Evolutionary conservation across 192 early-diverging fungal species (phyloP).

Genomic region (Neocallimastix lanati): DNA sequence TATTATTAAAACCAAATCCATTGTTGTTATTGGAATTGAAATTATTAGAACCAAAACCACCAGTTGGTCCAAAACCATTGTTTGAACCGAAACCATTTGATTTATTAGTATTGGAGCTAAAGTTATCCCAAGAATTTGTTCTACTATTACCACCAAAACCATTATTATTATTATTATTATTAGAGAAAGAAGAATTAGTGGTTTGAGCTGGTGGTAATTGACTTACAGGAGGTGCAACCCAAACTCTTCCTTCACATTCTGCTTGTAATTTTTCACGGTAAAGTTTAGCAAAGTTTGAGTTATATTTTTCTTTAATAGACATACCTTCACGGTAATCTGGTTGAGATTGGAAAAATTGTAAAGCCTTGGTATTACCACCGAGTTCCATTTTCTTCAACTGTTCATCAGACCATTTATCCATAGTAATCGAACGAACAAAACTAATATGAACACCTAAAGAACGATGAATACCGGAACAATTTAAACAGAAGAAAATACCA

Average conservation of each 20-base stretch:
- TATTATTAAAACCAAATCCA: slow-evolving; percentile 4
- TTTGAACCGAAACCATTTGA: too few relatives aligned
- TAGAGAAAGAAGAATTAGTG: neutral
- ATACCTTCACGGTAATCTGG: slow-evolving; percentile 54
- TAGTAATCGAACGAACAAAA: slow-evolving; percentile 91
- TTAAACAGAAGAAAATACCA: slow-evolving; percentile 88
- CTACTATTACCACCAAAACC: too few relatives aligned
- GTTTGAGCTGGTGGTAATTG: neutral
- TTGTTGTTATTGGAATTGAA: slow-evolving; percentile 8
- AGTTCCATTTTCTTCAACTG: slow-evolving; percentile 85
- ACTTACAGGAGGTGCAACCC: too few relatives aligned
- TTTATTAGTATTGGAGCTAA: too few relatives aligned
- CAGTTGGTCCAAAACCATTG: too few relatives aligned
- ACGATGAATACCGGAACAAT: slow-evolving; percentile 82
- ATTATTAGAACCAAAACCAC: neutral
- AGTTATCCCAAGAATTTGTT: too few relatives aligned
- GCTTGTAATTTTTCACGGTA: too few relatives aligned
- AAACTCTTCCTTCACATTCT: too few relatives aligned
- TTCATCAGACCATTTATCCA: slow-evolving; percentile 94
- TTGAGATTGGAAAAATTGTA: too few relatives aligned
- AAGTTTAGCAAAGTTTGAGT: slow-evolving; percentile 58
- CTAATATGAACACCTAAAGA: slow-evolving; percentile 13
- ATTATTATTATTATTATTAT: too few relatives aligned
- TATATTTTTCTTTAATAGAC: slow-evolving; percentile 73
- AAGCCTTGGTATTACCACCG: slow-evolving; percentile 76